Base-by-base conservation (phyloP, 805 yeast species). In the Suhomyces emberorum region DNA sequence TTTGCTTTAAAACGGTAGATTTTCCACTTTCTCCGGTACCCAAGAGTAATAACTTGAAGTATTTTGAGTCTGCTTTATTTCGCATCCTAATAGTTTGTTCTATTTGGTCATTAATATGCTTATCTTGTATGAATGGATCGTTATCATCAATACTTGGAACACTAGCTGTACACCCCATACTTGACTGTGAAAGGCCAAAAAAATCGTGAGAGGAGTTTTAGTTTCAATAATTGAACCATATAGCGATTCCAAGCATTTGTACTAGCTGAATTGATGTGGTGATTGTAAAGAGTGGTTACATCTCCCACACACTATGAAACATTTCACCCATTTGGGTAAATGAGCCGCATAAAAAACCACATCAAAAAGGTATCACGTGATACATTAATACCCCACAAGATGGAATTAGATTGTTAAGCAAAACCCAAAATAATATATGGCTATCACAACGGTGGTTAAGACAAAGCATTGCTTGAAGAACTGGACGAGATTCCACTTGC, bases 1-100 rank as follows among this genome's bases (percentile, higher is more conserved):
- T 74, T 57, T 89, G 97, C 59, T 89, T 89, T 46, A 89, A 63
- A 5, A 89, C 95, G 0, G 98, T 89, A 2, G 95, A 84, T 56
- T 89, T 89, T 4, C 98, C 97, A 34, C 91, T 81, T 55, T 89
- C 98, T 4, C 97, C 98, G 0, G 98, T 86, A 28, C 98, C 96
- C 23, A 88, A 63, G n/a, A 91, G 67, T 26, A 91, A 61, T 42
- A 91, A 67, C 55, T 83, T 87, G 23, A 83, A 73, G 47, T 76
- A 81, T 41, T 76, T 75, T 49, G 71, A 76, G 30, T 74, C 79
- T 32, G 68, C 63, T 40, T 72, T 74, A 42, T 72, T 75, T 25
- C 46, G 75, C 43, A 69, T 61, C 43, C 69, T 72, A 37, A 84
- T 54, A 12, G 78, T 63, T 50, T 79, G 81, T 45, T 83, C 89